These are phyloP conservation scores for Pythium folliculosum DNA, from an alignment of 352 stramenopile genomes.

Conservation along the genomic window DNA sequence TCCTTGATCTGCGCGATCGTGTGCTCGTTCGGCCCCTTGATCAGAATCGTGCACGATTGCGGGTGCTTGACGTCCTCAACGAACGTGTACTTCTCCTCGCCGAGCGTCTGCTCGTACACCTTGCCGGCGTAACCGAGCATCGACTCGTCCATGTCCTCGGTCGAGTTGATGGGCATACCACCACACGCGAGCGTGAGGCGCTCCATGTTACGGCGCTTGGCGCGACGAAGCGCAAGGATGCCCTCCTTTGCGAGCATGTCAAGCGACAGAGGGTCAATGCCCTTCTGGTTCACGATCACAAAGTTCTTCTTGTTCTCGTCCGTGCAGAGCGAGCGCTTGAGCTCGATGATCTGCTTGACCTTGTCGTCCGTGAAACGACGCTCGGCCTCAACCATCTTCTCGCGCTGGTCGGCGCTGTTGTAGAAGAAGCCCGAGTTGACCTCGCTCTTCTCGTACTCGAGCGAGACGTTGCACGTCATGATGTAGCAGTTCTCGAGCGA, in stretches of 20 bases:
- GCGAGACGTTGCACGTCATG: conserved; percentile 99
- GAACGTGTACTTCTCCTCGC: conserved; percentile 99
- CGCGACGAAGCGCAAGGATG: conserved; percentile 96
- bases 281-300: conserved; percentile 99
- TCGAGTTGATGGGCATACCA: conserved; percentile 97
- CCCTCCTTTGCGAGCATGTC: conserved; percentile 99
- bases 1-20: conserved; percentile 99
- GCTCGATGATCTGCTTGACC: conserved; percentile 97
- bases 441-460: conserved; percentile 99
- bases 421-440: conserved; percentile 99
- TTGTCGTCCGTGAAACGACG: conserved; percentile 96
- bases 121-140: conserved; percentile 97
- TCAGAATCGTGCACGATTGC: conserved; percentile 97
- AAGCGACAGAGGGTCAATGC: conserved; percentile 98
- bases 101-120: conserved; percentile 98
- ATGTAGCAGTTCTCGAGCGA: conserved; percentile 97
- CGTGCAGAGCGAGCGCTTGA: conserved; percentile 97
- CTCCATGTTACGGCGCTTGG: conserved; percentile 99
- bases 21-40: conserved; percentile 98
- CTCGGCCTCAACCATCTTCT: conserved; percentile 97
- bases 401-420: conserved; percentile 97
- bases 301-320: conserved; percentile 97
- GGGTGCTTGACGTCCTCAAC: conserved; percentile 97
- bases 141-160: conserved; percentile 96
- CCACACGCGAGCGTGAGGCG: conserved; percentile 98